phyloP scores from a whole-genome alignment of 2,329 filamentous ascomycete species.

The Exophiala sideris region DNA sequence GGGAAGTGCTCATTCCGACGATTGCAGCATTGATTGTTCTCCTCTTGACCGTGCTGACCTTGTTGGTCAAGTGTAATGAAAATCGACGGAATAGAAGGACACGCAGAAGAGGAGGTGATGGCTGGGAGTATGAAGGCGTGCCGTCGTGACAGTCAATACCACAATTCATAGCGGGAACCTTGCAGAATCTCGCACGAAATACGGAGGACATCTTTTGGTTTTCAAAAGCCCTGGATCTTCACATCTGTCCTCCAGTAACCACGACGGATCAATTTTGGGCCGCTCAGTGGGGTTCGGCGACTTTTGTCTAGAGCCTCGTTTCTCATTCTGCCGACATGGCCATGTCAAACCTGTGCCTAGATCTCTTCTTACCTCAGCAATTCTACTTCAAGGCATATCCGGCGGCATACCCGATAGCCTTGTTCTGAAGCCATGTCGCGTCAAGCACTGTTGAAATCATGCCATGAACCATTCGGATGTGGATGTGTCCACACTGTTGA shows the following conservation, averaged over 20 bases:
- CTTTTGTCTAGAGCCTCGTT: conserved; percentile 3
- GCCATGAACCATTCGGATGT: too few species aligned
- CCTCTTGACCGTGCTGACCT: conserved; percentile 56
- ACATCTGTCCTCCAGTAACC: neutral
- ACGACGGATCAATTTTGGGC: conserved; percentile 5
- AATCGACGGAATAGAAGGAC: conserved; percentile 55
- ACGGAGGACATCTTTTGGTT: neutral
- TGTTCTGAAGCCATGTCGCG: too few species aligned
- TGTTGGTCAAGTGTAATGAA: conserved; percentile 63
- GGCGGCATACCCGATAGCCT: too few species aligned
- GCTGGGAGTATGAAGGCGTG: conserved; percentile 68
- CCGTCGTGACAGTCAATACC: conserved; percentile 42
- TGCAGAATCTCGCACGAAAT: too few species aligned
- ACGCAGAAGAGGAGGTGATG: conserved; percentile 49
- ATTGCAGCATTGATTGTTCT: conserved; percentile 63
- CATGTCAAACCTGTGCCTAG: too few species aligned
- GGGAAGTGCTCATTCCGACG: conserved; percentile 57
- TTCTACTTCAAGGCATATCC: neutral
- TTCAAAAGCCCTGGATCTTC: neutral
- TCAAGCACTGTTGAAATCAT: too few species aligned
- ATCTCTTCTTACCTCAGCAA: neutral
- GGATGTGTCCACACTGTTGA: too few species aligned
- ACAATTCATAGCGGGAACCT: neutral
- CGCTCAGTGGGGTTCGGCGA: conserved; percentile 11
- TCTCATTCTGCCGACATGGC: neutral